Conservation (phyloP, 805 yeast species). For the Yarrowia hollandica region DNA sequence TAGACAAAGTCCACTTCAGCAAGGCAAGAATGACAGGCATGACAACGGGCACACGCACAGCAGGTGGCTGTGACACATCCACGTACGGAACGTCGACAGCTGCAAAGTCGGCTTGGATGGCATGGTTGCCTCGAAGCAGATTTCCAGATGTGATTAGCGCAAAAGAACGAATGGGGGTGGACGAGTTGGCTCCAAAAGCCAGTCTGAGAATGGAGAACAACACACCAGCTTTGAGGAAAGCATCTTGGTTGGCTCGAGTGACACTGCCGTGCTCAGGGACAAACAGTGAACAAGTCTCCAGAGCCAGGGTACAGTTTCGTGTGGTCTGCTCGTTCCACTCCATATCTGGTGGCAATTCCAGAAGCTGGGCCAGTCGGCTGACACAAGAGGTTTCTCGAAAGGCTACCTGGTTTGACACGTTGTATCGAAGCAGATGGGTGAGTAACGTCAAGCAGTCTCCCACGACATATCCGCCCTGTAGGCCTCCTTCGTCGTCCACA, state of each 20-base stretch:
- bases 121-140: conserved; percentile 64
- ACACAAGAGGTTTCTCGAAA: conserved; percentile 84
- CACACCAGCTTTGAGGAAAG: conserved; percentile 60
- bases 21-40: conserved; percentile 75
- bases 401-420: conserved; percentile 84
- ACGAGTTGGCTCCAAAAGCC: conserved; percentile 63
- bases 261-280: conserved; percentile 72
- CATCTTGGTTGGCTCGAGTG: conserved; percentile 59
- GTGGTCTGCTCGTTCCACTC: conserved; percentile 78
- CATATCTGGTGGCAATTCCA: conserved; percentile 61
- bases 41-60: conserved; percentile 41
- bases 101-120: conserved; percentile 68
- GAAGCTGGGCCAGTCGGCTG: conserved; percentile 59
- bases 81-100: conserved; percentile 89
- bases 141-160: conserved; percentile 78
- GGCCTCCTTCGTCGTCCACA: conserved; percentile 83
- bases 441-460: conserved; percentile 83
- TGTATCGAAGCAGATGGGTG: conserved; percentile 70
- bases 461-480: conserved; percentile 84
- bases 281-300: conserved; percentile 72
- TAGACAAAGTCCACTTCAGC: conserved; percentile 76
- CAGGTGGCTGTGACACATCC: conserved; percentile 63
- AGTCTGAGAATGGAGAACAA: conserved; percentile 65
- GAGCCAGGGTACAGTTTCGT: conserved; percentile 61
- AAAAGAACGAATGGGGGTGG: conserved; percentile 62